Evolutionary conservation across 2,329 filamentous ascomycete species (phyloP).

Genomic region (Ceratocystis destructans): DNA sequence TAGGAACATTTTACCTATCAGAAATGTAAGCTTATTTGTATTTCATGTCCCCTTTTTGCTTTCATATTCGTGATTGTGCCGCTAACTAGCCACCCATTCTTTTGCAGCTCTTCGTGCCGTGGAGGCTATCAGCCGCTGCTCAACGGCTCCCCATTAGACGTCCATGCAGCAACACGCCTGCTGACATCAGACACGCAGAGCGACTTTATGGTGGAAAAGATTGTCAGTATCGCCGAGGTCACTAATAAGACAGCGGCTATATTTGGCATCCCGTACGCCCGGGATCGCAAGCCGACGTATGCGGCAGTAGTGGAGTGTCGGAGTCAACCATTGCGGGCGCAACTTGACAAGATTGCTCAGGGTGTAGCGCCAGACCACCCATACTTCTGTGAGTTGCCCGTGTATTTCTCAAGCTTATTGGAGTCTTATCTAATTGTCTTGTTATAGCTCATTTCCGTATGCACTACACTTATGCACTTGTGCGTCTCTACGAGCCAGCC

Average conservation of each 20-base stretch:
- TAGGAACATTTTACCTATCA: constrained; percentile 30
- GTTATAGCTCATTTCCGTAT: constrained; percentile 23
- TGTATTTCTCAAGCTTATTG: no score
- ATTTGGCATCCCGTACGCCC: constrained; percentile 18
- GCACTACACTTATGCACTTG: constrained; percentile 28
- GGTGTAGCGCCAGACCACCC: constrained; percentile 15
- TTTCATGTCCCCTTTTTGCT: background rate
- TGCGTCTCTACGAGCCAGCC: constrained; percentile 30
- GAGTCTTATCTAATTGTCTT: background rate
- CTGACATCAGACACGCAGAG: constrained; percentile 14
- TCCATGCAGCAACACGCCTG: constrained; percentile 14
- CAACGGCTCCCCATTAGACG: constrained; percentile 16
- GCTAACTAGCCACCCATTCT: background rate
- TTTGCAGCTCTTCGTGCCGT: constrained; percentile 15
- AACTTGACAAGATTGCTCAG: constrained; percentile 17
- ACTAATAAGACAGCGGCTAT: constrained; percentile 17
- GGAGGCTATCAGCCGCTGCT: constrained; percentile 16
- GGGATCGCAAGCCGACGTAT: constrained; percentile 18
- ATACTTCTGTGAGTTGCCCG: constrained; percentile 8
- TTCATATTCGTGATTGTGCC: background rate
- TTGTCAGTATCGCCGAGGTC: constrained; percentile 17
- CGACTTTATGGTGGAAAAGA: constrained; percentile 19
- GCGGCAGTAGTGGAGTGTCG: constrained; percentile 15
- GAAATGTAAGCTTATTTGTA: constrained; percentile 26
- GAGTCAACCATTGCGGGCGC: constrained; percentile 12